phyloP scores from a whole-genome alignment of 1,284 basidiomycete genomes.

The Heimioporus punctisporus region DNA sequence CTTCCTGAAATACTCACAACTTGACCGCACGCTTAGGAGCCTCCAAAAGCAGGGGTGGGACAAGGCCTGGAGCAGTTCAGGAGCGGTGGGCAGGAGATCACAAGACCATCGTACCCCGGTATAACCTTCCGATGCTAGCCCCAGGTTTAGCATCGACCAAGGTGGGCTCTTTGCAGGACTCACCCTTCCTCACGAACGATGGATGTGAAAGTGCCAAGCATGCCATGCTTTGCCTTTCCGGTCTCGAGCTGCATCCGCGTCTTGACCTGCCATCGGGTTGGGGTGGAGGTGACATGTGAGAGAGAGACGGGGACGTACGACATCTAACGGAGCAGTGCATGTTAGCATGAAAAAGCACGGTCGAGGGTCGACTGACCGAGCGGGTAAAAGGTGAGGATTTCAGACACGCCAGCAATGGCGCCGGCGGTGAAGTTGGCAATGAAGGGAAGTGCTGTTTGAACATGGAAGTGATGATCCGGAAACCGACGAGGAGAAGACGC shows the following conservation, averaged over 20 bases:
- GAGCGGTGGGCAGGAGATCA: neutral
- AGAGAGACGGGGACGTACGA: constrained; percentile 41
- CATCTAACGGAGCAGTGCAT: constrained; percentile 41
- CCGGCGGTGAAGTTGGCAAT: constrained; percentile 89
- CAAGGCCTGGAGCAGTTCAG: constrained; percentile 58
- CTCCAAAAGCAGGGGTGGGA: constrained; percentile 94
- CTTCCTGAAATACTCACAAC: constrained; percentile 61
- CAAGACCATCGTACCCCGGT: constrained; percentile 63
- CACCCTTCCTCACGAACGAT: constrained; percentile 90
- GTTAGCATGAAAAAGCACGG: constrained; percentile 25
- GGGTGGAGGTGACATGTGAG: constrained; percentile 10
- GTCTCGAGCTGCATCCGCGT: constrained; percentile 97
- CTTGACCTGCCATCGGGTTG: constrained; percentile 69
- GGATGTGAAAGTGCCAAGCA: constrained; percentile 78
- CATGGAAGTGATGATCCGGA: neutral
- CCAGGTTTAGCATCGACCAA: constrained; percentile 22
- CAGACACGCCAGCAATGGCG: constrained; percentile 87
- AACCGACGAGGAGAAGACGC: constrained; percentile 7
- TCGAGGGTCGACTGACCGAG: constrained; percentile 64
- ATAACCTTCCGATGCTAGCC: constrained; percentile 77
- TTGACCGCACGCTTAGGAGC: constrained; percentile 99
- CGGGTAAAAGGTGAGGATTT: constrained; percentile 93
- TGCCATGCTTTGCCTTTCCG: constrained; percentile 75
- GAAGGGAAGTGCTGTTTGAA: constrained; percentile 74
- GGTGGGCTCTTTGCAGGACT: constrained; percentile 25